Conservation (phyloP, 2,329 filamentous ascomycete species). For the Aspergillus alliaceus region DNA sequence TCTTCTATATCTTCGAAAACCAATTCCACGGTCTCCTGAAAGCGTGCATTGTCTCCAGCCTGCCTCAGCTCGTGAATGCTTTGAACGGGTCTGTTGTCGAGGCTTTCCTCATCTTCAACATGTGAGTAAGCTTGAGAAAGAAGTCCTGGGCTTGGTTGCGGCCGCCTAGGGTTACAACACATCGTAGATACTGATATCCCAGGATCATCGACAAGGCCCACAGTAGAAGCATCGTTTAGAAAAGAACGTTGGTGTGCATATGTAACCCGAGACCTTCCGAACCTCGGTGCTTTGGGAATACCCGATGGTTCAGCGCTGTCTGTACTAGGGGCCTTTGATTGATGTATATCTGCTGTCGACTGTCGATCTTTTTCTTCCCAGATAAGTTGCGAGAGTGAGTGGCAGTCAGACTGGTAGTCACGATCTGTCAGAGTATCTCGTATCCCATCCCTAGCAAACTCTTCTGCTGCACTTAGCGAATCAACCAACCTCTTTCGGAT, state of each 20-base stretch:
- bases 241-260: slow-evolving; percentile 62
- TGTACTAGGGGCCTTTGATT: neutral
- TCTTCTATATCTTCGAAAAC: slow-evolving; percentile 61
- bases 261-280: slow-evolving; percentile 51
- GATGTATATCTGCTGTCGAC: neutral
- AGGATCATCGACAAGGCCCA: slow-evolving; percentile 11
- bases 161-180: slow-evolving; percentile 2
- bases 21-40: slow-evolving; percentile 55
- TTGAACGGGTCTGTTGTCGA: slow-evolving; percentile 47
- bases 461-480: slow-evolving; percentile 24
- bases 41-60: slow-evolving; percentile 57
- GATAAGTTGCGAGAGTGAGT: neutral
- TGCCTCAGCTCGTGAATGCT: slow-evolving; percentile 64
- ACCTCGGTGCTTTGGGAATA: slow-evolving; percentile 20
- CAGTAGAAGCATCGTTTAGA: slow-evolving; percentile 49
- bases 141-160: slow-evolving; percentile 3
- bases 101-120: slow-evolving; percentile 49
- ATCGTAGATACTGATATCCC: slow-evolving; percentile 5
- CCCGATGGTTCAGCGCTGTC: slow-evolving; percentile 11
- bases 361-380: neutral
- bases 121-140: slow-evolving; percentile 23
- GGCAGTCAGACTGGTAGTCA: neutral
- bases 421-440: neutral
- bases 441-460: neutral
- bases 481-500: slow-evolving; percentile 37